These are phyloP conservation scores for Phialophora expanda DNA, from an alignment of 2,329 filamentous ascomycete species.

Conservation along the genomic window DNA sequence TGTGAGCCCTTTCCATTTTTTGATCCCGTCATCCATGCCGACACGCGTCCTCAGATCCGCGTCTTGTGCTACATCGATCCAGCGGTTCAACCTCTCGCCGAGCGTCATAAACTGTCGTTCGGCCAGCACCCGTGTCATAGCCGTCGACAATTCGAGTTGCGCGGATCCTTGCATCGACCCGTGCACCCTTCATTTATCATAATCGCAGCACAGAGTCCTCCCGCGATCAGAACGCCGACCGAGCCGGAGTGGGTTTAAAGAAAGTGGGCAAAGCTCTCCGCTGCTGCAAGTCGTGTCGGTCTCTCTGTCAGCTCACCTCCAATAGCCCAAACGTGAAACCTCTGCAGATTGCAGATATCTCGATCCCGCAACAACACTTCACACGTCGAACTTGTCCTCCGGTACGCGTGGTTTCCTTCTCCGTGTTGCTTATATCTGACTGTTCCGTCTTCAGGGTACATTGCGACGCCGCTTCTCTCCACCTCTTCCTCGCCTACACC, in stretches of 20 bases:
- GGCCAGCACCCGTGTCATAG: not conserved
- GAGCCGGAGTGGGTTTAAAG: not conserved
- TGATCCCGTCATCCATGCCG: not conserved
- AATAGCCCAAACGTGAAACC: not conserved
- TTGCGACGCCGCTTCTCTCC: not conserved
- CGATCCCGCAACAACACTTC: not conserved
- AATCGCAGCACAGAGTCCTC: not conserved
- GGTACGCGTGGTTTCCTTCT: not conserved
- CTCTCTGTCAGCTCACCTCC: not conserved
- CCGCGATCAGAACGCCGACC: not conserved
- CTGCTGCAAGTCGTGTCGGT: not conserved
- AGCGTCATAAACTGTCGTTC: not conserved
- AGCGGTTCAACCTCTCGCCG: not conserved
- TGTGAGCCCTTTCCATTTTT: not conserved
- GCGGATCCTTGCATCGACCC: not conserved
- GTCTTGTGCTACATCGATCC: not conserved
- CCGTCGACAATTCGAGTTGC: not conserved
- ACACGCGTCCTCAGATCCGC: not conserved
- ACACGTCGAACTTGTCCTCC: not conserved
- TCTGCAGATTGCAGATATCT: not conserved
- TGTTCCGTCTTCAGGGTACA: not conserved
- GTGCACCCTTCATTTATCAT: not conserved
- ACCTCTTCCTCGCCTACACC: not conserved
- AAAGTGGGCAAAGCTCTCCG: not conserved
- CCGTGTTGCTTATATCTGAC: not conserved